Conservation (phyloP, 1,139 yeast genomes). For the Kodamaea fungicola region DNA sequence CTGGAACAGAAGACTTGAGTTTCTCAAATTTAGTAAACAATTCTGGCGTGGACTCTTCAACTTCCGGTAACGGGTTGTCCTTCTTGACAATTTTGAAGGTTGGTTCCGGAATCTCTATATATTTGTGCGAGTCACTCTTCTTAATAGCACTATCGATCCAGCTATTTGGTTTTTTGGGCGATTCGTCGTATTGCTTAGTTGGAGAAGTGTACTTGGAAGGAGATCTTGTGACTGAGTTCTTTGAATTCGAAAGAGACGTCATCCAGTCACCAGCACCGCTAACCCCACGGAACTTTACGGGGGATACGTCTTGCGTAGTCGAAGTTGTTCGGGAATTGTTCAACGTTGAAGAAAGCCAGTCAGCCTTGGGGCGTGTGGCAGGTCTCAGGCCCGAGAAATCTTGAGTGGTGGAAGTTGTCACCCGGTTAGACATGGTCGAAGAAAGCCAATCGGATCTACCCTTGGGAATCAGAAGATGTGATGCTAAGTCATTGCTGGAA, state of each 20-base stretch:
- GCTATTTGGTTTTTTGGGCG: constrained; percentile 14
- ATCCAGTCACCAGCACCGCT: constrained; percentile 11
- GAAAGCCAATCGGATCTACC: constrained; percentile 18
- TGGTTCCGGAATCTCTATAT: constrained; percentile 12
- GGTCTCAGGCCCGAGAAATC: constrained; percentile 1
- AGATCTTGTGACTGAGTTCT: constrained; percentile 10
- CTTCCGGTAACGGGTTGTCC: constrained; percentile 7
- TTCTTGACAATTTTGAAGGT: constrained; percentile 12
- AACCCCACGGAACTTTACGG: constrained; percentile 5
- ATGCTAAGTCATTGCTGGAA: constrained; percentile 3
- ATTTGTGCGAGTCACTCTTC: constrained; percentile 15
- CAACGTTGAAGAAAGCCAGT: constrained; percentile 15
- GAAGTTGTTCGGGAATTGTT: constrained; percentile 11
- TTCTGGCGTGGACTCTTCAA: constrained; percentile 11
- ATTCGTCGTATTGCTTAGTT: constrained; percentile 2
- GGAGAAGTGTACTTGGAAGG: constrained; percentile 4
- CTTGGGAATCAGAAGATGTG: constrained; percentile 4
- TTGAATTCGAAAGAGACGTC: constrained; percentile 14
- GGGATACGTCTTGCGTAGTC: constrained; percentile 6
- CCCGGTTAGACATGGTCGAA: constrained; percentile 13
- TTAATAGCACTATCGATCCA: constrained; percentile 22
- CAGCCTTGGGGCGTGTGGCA: constrained; percentile 10
- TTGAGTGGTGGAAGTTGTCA: constrained; percentile 9
- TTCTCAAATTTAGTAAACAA: constrained; percentile 10
- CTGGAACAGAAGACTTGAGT: constrained; percentile 5